A percentile compares a stretch with the other conserved stretches of the same genome.
These are phyloP conservation scores for Purpureocillium lavendulum DNA, from an alignment of 2,329 filamentous ascomycete genomes.

Conservation along the genomic window DNA sequence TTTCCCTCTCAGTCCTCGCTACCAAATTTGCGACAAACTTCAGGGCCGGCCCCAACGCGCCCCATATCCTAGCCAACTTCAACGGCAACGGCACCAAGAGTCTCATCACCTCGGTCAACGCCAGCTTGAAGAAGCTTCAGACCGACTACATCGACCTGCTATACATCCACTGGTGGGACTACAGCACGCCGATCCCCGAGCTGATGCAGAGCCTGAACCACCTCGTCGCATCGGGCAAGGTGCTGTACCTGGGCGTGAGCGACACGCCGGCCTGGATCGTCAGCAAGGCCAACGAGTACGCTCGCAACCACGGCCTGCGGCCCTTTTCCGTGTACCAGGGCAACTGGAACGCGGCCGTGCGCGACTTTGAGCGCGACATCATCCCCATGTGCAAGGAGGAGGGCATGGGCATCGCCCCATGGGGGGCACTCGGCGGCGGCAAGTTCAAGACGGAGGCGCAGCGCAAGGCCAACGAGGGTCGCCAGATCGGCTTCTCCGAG, in stretches of 20 bases:
- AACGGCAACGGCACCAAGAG: constrained; percentile 56
- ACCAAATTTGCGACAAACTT: constrained; percentile 61
- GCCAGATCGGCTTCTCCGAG: constrained; percentile 32
- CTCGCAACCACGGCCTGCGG: constrained; percentile 59
- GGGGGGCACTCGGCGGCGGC: constrained; percentile 48
- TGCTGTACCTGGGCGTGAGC: constrained; percentile 56
- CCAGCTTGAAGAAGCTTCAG: constrained; percentile 51
- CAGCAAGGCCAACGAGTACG: constrained; percentile 59
- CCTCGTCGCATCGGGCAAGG: constrained; percentile 51
- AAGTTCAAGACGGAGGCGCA: constrained; percentile 32
- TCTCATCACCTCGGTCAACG: constrained; percentile 44
- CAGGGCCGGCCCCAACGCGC: constrained; percentile 28
- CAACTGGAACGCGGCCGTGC: constrained; percentile 28
- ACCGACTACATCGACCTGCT: constrained; percentile 63
- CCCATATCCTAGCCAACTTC: constrained; percentile 41
- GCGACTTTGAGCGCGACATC: constrained; percentile 34
- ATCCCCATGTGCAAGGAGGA: constrained; percentile 34
- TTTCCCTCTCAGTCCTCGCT: constrained; percentile 47
- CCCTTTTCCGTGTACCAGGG: constrained; percentile 51
- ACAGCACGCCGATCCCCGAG: constrained; percentile 53
- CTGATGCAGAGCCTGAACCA: constrained; percentile 61
- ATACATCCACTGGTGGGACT: constrained; percentile 62
- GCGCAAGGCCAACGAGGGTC: constrained; percentile 29
- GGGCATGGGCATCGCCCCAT: constrained; percentile 47
- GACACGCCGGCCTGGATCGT: constrained; percentile 68